Evolutionary conservation across 1,284 basidiomycete genomes (phyloP).

Genomic region (Papiliotrema fonsecae): DNA sequence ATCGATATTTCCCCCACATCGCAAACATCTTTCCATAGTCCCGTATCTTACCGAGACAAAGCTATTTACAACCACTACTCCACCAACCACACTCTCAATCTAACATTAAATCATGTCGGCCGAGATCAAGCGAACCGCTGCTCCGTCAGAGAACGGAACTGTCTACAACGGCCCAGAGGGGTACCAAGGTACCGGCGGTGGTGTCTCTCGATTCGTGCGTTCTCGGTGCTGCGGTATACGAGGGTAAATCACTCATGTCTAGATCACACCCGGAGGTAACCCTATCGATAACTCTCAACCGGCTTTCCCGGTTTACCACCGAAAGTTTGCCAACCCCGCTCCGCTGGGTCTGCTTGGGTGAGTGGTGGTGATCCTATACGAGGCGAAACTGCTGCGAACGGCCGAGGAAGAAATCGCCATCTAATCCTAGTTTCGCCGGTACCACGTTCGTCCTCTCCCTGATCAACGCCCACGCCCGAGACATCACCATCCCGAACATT

Average conservation of each 20-base stretch:
- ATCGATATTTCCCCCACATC: neutral
- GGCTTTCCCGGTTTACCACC: conserved; percentile 45
- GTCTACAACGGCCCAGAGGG: conserved; percentile 4
- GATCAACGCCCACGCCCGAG: conserved; percentile 45
- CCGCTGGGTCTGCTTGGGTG: conserved; percentile 51
- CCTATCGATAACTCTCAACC: conserved; percentile 47
- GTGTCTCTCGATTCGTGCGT: neutral
- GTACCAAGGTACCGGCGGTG: conserved; percentile 24
- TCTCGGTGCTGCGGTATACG: neutral
- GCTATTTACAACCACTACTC: too few species aligned
- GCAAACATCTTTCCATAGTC: neutral
- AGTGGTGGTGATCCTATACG: conserved; percentile 5
- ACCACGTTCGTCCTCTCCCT: conserved; percentile 55
- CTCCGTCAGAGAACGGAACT: neutral
- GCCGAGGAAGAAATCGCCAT: too few species aligned
- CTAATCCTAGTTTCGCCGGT: conserved; percentile 44
- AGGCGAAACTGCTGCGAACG: neutral
- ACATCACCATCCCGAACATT: conserved; percentile 58
- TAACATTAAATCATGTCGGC: neutral
- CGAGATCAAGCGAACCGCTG: conserved; percentile 1
- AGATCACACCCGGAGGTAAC: conserved; percentile 48
- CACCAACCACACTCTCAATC: neutral
- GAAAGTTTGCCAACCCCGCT: conserved; percentile 54
- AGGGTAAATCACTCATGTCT: neutral
- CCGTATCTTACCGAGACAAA: too few species aligned